Evolutionary conservation across 2,329 filamentous ascomycete species (phyloP), one percentile per base, ranked within the genome.

Genomic region (Harringtonia aguacate): DNA sequence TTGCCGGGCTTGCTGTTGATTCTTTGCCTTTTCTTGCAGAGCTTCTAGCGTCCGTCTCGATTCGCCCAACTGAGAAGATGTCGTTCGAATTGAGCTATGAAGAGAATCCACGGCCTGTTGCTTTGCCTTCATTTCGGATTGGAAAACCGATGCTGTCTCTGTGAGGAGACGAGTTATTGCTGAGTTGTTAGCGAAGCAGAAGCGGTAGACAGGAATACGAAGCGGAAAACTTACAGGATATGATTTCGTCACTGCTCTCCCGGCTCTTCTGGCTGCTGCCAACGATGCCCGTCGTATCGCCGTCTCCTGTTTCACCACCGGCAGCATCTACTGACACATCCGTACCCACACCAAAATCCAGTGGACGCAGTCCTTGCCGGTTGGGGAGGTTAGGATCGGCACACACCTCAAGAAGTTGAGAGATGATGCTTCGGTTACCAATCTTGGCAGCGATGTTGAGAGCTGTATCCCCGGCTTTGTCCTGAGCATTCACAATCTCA

Each of bases 401-500:
- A 45, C 90, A 88, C 36, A 98, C 89, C 63, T 98, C 92, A 12
- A 97, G 72, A 28, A 98, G 70, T 59, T 98, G 92, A n/a, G 88
- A 90, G 46, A 97, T 94, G 54, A 98, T 95, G 55, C 87, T 94
- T 44, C 84, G 75, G 59, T 95, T 97, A 20, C 88, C 87, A 52
- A 95, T 94, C 48, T 92, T 76, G 2, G 92, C 89, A 2, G 90
- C 92, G 49, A 97, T 82, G 53, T 95, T 95, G 18, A 98, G 70
- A 0, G 92, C 92, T 0, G 92, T 98, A 57, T 98, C 94, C 1
- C 92, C 92, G 29, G 85, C 84, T 55, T 89, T 88, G 61, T 98
- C 92, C 55, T 90, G 85, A 0, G 89, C 84, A 55, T 98, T 97
- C 48, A 98, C 90, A 61, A 98, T 94, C 58, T 97, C 89, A 39